Evolutionary conservation across 805 yeast species (phyloP).

Genomic region (Candida boidinii): DNA sequence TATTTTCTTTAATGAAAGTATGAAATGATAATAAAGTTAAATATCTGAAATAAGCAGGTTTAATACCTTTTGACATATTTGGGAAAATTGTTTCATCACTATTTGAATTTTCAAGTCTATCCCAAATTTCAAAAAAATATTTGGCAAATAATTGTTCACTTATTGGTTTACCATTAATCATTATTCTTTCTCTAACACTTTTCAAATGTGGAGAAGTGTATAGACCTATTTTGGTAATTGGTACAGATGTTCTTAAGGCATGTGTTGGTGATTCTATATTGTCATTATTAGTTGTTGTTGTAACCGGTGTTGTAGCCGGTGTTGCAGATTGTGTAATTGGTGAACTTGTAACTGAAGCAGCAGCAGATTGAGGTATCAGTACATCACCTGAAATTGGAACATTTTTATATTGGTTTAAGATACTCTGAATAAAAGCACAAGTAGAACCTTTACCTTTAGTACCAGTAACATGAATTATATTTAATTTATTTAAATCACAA

Average conservation of each 20-base stretch:
- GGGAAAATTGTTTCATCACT: conserved; percentile 59
- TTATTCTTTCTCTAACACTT: conserved; percentile 84
- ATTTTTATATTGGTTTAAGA: conserved; percentile 53
- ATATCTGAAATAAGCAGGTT: conserved; percentile 91
- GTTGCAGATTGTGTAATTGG: conserved; percentile 1
- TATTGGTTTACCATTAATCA: conserved; percentile 81
- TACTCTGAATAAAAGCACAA: conserved; percentile 86
- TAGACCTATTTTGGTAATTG: conserved; percentile 66
- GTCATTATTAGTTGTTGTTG: neutral
- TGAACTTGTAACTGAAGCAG: conserved; percentile 2
- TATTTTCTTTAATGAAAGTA: conserved; percentile 77
- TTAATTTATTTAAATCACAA: conserved; percentile 61
- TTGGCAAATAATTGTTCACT: conserved; percentile 71
- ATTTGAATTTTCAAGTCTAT: conserved; percentile 43
- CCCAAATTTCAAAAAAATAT: conserved; percentile 95
- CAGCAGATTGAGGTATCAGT: neutral
- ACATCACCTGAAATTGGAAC: neutral
- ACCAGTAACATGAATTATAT: conserved; percentile 89
- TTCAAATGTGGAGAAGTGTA: conserved; percentile 95
- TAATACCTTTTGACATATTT: conserved; percentile 60
- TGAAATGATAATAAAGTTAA: conserved; percentile 87
- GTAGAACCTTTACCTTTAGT: conserved; percentile 99
- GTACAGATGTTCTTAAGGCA: conserved; percentile 6
- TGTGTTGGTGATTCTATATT: no score
- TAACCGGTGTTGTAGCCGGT: neutral